phyloP scores from a whole-genome alignment of 1,139 yeast species.

The Debaryomyces nepalensis region DNA sequence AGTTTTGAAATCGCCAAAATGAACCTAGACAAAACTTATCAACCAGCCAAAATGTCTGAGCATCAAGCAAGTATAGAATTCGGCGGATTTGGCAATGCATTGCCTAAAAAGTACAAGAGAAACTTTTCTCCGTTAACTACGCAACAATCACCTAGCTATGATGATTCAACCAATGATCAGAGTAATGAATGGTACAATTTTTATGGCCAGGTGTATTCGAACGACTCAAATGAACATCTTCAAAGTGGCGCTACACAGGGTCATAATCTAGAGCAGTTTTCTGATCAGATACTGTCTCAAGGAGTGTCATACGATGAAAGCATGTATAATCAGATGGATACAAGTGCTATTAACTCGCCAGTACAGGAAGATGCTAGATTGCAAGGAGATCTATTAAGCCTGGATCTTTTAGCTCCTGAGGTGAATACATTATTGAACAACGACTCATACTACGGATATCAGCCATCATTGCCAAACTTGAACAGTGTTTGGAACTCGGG shows the following conservation, averaged over 20 bases:
- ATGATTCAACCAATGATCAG: constrained; percentile 1
- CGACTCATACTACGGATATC: constrained; percentile 20
- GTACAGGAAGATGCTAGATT: constrained; percentile 5
- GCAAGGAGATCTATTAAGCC: constrained; percentile 7
- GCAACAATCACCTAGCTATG: constrained; percentile 1
- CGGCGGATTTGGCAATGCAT: constrained; percentile 45
- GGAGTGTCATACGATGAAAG: constrained; percentile 31
- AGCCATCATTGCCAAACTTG: constrained; percentile 19
- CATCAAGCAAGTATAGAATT: constrained; percentile 47
- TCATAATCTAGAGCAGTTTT: background rate
- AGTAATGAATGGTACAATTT: background rate
- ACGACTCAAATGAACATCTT: constrained; percentile 17
- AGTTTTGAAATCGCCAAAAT: constrained; percentile 37
- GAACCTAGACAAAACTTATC: constrained; percentile 33
- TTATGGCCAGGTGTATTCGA: constrained; percentile 32
- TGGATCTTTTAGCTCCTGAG: constrained; percentile 8
- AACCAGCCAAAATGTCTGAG: constrained; percentile 40
- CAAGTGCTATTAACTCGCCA: constrained; percentile 11
- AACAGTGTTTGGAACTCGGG: constrained; percentile 5
- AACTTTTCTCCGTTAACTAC: constrained; percentile 21
- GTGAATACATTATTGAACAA: constrained; percentile 9
- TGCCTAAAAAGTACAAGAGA: constrained; percentile 30
- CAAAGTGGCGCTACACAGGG: background rate
- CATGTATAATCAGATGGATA: constrained; percentile 19
- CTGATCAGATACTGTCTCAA: constrained; percentile 1